A percentile compares a stretch with the other conserved stretches of the same genome.
Evolutionary conservation across 2,329 filamentous ascomycete species (phyloP).

Genomic region (Fusarium concolor): DNA sequence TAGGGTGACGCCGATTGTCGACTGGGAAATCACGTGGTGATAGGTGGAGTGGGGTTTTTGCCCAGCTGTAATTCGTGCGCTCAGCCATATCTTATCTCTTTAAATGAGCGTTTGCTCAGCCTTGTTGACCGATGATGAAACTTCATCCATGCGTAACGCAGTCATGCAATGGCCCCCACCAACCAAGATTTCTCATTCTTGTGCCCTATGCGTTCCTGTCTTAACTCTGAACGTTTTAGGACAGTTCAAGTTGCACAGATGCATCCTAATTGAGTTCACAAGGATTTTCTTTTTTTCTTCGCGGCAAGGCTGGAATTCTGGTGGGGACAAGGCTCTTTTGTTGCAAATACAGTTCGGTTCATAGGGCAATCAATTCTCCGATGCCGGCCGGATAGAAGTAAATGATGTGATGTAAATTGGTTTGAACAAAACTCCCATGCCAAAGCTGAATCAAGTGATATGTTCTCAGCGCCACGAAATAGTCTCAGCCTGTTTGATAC

Average conservation of each 20-base stretch:
- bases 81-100: slow-evolving; percentile 28
- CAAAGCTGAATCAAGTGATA: neutral
- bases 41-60: slow-evolving; percentile 35
- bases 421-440: slow-evolving; percentile 1
- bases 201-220: neutral
- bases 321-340: slow-evolving; percentile 19
- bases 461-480: slow-evolving; percentile 4
- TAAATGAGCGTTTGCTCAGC: slow-evolving; percentile 8
- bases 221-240: neutral
- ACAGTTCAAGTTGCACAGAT: neutral
- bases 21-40: slow-evolving; percentile 52
- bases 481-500: slow-evolving; percentile 5
- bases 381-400: slow-evolving; percentile 24
- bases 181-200: neutral
- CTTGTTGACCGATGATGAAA: slow-evolving; percentile 31
- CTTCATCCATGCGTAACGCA: neutral
- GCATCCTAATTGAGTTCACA: neutral
- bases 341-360: slow-evolving; percentile 39
- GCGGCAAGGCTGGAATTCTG: slow-evolving; percentile 1
- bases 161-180: neutral
- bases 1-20: slow-evolving; percentile 52
- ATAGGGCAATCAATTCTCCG: slow-evolving; percentile 41
- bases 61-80: slow-evolving; percentile 19
- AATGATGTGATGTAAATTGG: slow-evolving; percentile 3
- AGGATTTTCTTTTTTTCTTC: neutral